A percentile compares a stretch with the other conserved stretches of the same genome.
Conservation (phyloP, 2,329 filamentous ascomycete genomes). For the Aspergillus fumigatus region DNA sequence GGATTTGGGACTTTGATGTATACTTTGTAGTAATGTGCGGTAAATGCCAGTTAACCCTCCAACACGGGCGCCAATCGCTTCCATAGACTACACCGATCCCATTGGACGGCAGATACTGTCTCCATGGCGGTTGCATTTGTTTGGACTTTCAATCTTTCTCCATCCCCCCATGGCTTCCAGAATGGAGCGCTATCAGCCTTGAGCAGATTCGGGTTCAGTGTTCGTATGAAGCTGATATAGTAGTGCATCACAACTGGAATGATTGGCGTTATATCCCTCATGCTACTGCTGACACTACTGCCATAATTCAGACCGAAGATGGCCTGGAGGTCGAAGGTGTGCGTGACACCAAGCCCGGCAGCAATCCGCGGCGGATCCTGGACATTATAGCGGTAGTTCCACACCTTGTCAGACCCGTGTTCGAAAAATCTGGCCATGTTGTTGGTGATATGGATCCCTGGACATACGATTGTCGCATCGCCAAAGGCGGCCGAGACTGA, state of each 20-base stretch:
- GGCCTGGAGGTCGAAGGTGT: slow-evolving; percentile 28
- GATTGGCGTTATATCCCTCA: background rate
- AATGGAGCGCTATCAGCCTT: background rate
- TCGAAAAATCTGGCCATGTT: slow-evolving; percentile 16
- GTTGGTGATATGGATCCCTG: slow-evolving; percentile 38
- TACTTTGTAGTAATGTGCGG: background rate
- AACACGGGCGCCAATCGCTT: background rate
- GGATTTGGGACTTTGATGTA: slow-evolving; percentile 34
- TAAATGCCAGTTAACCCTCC: background rate
- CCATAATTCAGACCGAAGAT: slow-evolving; percentile 28
- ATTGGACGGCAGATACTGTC: background rate
- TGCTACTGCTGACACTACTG: slow-evolving; percentile 25
- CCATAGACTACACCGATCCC: slow-evolving; percentile 1
- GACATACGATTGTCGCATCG: slow-evolving; percentile 48
- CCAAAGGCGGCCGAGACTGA: slow-evolving; percentile 38
- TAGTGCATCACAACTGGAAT: background rate
- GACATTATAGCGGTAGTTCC: slow-evolving; percentile 49
- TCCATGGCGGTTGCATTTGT: slow-evolving; percentile 9
- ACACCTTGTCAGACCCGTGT: slow-evolving; percentile 30
- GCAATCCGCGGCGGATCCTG: slow-evolving; percentile 35
- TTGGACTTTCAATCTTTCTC: slow-evolving; percentile 5
- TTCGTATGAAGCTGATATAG: background rate
- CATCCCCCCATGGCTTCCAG: slow-evolving; percentile 6
- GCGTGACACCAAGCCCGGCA: slow-evolving; percentile 34
- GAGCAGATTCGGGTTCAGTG: background rate